These are phyloP conservation scores for Gossypium raimondii DNA, from an alignment of 345 rosid genomes.

Conservation along the genomic window DNA sequence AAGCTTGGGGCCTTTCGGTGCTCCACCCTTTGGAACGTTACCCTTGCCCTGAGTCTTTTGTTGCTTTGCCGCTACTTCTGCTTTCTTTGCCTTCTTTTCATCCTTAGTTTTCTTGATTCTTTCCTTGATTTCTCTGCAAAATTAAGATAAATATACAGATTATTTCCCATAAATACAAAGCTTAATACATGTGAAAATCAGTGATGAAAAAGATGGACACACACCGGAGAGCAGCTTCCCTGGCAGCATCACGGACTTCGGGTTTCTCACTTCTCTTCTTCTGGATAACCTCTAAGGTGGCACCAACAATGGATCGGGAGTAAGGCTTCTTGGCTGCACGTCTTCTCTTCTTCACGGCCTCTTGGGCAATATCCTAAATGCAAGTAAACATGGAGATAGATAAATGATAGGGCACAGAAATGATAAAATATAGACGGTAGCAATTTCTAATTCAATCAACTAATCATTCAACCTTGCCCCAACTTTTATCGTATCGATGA, in stretches of 20 bases:
- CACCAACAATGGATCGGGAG: slow-evolving; percentile 74
- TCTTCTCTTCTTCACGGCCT: slow-evolving; percentile 67
- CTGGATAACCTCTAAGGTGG: slow-evolving; percentile 70
- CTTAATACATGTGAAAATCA: not conserved
- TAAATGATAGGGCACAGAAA: not conserved
- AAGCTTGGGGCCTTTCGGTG: slow-evolving; percentile 53
- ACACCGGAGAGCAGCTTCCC: slow-evolving; percentile 72
- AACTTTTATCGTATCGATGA: not conserved
- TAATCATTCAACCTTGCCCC: not conserved
- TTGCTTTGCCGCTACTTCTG: slow-evolving; percentile 49
- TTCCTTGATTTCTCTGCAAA: slow-evolving; percentile 71
- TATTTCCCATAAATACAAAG: not conserved
- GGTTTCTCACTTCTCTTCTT: slow-evolving; percentile 78
- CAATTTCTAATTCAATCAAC: not conserved
- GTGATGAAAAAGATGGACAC: not conserved
- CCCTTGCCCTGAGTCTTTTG: slow-evolving; percentile 55
- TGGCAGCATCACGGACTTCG: slow-evolving; percentile 77
- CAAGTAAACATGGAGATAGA: not conserved
- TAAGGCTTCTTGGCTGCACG: slow-evolving; percentile 67
- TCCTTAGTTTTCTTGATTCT: slow-evolving; percentile 83
- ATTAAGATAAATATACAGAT: not conserved
- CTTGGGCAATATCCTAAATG: slow-evolving; percentile 63
- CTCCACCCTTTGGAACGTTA: slow-evolving; percentile 40
- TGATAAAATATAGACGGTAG: not conserved
- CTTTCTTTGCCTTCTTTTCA: slow-evolving; percentile 84